Evolutionary conservation across 257 asterid species (phyloP).

Genomic region (Primulina huaijiensis): DNA sequence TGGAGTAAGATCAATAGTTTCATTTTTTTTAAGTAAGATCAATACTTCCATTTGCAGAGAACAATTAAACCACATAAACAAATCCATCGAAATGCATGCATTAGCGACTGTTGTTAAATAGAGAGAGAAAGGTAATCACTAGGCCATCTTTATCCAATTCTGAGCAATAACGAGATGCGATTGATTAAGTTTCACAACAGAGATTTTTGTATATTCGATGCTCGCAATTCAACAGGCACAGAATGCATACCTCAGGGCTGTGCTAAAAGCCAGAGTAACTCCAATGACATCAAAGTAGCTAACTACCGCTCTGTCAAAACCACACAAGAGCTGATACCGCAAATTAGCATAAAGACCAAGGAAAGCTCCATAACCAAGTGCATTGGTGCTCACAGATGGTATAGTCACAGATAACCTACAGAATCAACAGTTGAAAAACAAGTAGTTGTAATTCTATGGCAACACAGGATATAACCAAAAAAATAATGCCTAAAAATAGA

Average conservation of each 20-base stretch:
- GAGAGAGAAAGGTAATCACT: not conserved
- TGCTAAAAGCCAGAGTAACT: conserved; percentile 71
- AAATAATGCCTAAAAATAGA: conserved; percentile 1
- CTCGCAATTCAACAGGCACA: conserved; percentile 1
- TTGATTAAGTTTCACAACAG: conserved; percentile 15
- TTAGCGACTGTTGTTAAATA: not conserved
- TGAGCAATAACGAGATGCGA: not conserved
- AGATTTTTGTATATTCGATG: too few relatives aligned
- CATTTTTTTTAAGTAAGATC: not conserved
- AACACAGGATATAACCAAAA: conserved; percentile 17
- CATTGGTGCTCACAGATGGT: conserved; percentile 85
- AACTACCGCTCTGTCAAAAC: conserved; percentile 67
- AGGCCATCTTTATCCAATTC: not conserved
- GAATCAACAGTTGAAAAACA: conserved; percentile 9
- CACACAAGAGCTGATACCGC: conserved; percentile 85
- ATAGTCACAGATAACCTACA: conserved; percentile 74
- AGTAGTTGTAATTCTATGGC: conserved; percentile 13
- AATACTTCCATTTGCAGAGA: not conserved
- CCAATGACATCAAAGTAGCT: conserved; percentile 92
- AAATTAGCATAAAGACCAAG: conserved; percentile 91
- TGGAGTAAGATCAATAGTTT: too few relatives aligned
- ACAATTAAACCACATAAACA: not conserved
- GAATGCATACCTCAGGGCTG: conserved; percentile 69
- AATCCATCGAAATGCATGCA: not conserved
- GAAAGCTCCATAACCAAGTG: conserved; percentile 96